Base-by-base conservation (phyloP, 2,329 filamentous ascomycete species). In the Byssochlamys sp. region DNA sequence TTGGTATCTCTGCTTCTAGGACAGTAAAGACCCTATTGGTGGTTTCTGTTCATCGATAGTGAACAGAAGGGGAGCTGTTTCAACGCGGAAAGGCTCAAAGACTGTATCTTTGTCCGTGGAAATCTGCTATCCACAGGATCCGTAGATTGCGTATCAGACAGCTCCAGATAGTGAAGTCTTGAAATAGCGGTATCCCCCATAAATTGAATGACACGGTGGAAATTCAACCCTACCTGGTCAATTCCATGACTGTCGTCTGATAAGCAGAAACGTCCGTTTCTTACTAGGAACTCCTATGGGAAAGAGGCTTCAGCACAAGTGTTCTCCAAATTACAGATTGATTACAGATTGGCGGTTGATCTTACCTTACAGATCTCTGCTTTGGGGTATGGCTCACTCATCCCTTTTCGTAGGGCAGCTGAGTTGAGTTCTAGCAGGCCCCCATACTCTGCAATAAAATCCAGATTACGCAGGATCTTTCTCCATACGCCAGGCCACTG, bases 171-270 rank as follows among this genome's bases (percentile, higher is more conserved):
- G 64, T 76, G 68, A 57, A 77, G 29, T 2, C 63, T 69, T n/a
- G 59, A 57, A 25, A 78, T 74, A 25, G 71, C 75, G 24, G 67
- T 66, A 6, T 61, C 80, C 61, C 84, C 80, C 57, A 95, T 76
- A 70, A 89, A 96, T 0, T 82, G 78, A 58, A 95, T 74, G 4
- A 88, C 84, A 48, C 82, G 82, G 52, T 71, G 69, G 75, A 94
- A 97, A 69, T 95, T 92, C 54, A 90, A 86, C n/a, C 86, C 90
- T 4, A 99, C 81, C 69, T 99, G 92, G 1, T 83, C 87, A 58
- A 90, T 82, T 45, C 89, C 89, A 76, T 99, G 94, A 71, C 91
- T 96, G 74, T 99, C 94, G 71, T 99, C 94, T 5, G 90, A 96
- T 65, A 99, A 81, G 55, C 90, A 95, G 73, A 97, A 95, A 59